These are phyloP conservation scores for Eucalyptus erythrocorys DNA, from an alignment of 345 rosid species.

Conservation along the genomic window DNA sequence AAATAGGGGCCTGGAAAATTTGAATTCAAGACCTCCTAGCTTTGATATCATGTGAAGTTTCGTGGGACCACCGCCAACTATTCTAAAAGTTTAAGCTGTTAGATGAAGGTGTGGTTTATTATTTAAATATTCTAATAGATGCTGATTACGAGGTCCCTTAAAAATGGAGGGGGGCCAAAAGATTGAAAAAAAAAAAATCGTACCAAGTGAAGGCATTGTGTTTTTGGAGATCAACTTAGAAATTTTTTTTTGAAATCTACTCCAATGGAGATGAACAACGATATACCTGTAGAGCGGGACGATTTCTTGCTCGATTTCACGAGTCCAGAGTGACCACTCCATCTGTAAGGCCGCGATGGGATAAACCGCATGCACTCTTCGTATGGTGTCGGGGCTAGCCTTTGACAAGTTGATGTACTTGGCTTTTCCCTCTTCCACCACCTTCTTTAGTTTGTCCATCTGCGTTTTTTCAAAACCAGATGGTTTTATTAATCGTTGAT, in stretches of 20 bases:
- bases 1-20: no score
- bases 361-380: conserved; percentile 34
- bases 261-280: no score
- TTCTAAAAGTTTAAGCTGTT: no score
- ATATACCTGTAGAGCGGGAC: conserved; percentile 34
- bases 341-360: conserved; percentile 37
- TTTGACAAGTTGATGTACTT: conserved; percentile 33
- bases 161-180: neutral
- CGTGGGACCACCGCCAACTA: no score
- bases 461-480: neutral
- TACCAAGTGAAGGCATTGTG: neutral
- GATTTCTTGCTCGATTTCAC: conserved; percentile 36
- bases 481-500: neutral
- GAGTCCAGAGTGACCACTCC: conserved; percentile 32
- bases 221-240: neutral
- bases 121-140: no score
- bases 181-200: neutral
- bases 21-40: no score
- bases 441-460: conserved; percentile 29
- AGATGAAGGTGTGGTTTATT: no score
- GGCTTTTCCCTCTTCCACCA: conserved; percentile 29
- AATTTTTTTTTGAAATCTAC: neutral
- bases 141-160: conserved; percentile 6
- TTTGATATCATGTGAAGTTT: no score
- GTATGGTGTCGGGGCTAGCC: conserved; percentile 26